Percentiles rank a stretch among this genome's conserved stretches.
These are phyloP conservation scores for Hirsutella minnesotensis DNA, from an alignment of 2,329 filamentous ascomycete species.

Conservation along the genomic window DNA sequence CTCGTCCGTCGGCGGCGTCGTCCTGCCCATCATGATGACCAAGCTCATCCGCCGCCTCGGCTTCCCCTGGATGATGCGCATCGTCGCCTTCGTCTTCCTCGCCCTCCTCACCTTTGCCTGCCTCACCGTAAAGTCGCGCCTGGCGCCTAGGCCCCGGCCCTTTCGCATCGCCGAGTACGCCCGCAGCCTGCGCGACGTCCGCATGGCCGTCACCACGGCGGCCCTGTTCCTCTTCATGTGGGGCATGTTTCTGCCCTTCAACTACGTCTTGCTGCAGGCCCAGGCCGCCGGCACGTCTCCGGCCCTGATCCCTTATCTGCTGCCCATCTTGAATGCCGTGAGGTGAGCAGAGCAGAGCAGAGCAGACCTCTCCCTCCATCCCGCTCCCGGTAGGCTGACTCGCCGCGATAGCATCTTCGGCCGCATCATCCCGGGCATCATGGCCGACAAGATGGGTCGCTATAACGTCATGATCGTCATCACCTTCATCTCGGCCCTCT, in stretches of 20 bases:
- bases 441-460: conserved; percentile 31
- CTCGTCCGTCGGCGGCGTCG: conserved; percentile 40
- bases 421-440: conserved; percentile 37
- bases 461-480: conserved; percentile 40
- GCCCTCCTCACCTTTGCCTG: conserved; percentile 21
- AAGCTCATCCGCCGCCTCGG: conserved; percentile 36
- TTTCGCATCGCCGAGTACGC: conserved; percentile 35
- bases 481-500: conserved; percentile 33
- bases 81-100: conserved; percentile 33
- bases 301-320: conserved; percentile 30
- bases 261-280: conserved; percentile 38
- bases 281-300: conserved; percentile 28
- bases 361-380: not conserved
- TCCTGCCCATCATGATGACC: conserved; percentile 50
- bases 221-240: conserved; percentile 43
- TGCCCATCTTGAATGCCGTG: conserved; percentile 46
- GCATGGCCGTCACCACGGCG: conserved; percentile 28
- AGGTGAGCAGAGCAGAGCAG: conserved; percentile 25
- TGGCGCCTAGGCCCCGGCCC: conserved; percentile 32
- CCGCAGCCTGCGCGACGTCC: conserved; percentile 31
- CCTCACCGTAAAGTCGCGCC: conserved; percentile 24
- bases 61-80: conserved; percentile 37
- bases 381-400: too few species aligned
- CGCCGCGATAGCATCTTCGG: conserved; percentile 30
- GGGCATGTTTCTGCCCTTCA: conserved; percentile 43